Conservation (phyloP, 306 rosid genomes). For the Medicago ruthenica region DNA sequence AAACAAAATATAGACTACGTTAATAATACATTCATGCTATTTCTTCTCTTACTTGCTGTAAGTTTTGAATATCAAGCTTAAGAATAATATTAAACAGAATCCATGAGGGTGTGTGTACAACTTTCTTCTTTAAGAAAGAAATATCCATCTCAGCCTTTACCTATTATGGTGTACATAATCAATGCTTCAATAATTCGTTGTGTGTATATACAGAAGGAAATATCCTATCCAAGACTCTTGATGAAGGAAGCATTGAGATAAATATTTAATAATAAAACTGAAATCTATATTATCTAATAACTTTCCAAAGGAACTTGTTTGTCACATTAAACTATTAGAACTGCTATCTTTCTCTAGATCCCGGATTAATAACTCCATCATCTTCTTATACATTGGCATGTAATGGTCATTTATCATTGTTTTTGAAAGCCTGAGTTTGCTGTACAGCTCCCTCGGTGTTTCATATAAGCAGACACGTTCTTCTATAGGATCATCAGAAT, state of each 20-base stretch:
- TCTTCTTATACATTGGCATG: constrained; percentile 98
- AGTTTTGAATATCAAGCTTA: constrained; percentile 19
- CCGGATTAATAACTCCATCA: constrained; percentile 83
- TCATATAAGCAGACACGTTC: constrained; percentile 73
- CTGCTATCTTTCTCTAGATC: constrained; percentile 68
- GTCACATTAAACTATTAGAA: constrained; percentile 43
- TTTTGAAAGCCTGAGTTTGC: constrained; percentile 90
- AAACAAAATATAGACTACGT: constrained; percentile 7
- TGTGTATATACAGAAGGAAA: constrained; percentile 15
- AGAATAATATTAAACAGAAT: constrained; percentile 24
- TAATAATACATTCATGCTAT: constrained; percentile 8
- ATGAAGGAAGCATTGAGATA: not conserved
- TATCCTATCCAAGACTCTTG: not conserved
- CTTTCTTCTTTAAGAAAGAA: constrained; percentile 1
- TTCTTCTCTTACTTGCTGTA: constrained; percentile 20
- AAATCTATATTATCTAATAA: constrained; percentile 27
- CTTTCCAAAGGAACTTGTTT: constrained; percentile 28
- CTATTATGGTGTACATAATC: constrained; percentile 16
- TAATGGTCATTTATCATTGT: constrained; percentile 96
- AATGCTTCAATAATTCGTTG: constrained; percentile 16
- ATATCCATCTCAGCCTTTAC: constrained; percentile 1
- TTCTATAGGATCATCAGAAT: constrained; percentile 48
- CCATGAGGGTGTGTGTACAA: constrained; percentile 1
- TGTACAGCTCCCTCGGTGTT: constrained; percentile 86
- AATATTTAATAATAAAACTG: constrained; percentile 20